Percentiles rank a stretch among this genome's conserved stretches.
These are phyloP conservation scores for Asterophora parasitica DNA, from an alignment of 768 basidiomycete genomes.

Conservation along the genomic window DNA sequence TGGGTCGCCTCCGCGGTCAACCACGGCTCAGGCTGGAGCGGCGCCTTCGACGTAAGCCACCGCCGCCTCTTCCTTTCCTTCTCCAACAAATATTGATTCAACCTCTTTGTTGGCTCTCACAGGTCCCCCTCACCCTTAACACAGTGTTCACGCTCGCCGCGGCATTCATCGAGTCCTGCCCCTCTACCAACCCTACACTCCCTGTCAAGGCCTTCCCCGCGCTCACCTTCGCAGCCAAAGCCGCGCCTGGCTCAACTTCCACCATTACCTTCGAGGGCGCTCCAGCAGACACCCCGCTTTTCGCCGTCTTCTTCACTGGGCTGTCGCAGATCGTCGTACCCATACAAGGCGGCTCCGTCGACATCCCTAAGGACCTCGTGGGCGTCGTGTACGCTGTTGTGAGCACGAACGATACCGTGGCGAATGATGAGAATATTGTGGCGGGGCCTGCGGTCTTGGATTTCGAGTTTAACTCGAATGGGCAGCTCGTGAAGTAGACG, in stretches of 20 bases:
- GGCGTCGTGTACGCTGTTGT: constrained; percentile 52
- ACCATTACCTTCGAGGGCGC: constrained; percentile 11
- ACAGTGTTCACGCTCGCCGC: constrained; percentile 35
- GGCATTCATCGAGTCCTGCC: constrained; percentile 51
- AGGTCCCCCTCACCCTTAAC: constrained; percentile 29
- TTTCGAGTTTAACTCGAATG: constrained; percentile 14
- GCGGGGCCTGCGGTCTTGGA: constrained; percentile 41
- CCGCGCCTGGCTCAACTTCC: constrained; percentile 22
- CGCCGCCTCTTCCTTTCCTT: constrained; percentile 11
- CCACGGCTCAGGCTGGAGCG: constrained; percentile 42
- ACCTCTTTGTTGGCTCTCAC: background rate
- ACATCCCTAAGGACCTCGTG: constrained; percentile 31
- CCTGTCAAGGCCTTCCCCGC: constrained; percentile 49
- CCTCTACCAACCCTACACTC: constrained; percentile 46
- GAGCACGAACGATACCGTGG: constrained; percentile 22
- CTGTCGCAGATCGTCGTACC: constrained; percentile 31
- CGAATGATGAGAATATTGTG: constrained; percentile 35
- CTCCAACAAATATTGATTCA: constrained; percentile 9
- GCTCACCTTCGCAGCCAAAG: constrained; percentile 28
- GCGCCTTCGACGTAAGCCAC: constrained; percentile 40
- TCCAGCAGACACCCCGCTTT: constrained; percentile 21
- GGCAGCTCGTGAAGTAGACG: constrained; percentile 6
- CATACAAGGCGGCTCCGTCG: constrained; percentile 24
- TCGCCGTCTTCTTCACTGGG: constrained; percentile 40
- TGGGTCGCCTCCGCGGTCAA: constrained; percentile 48